Conservation (phyloP, 2,329 filamentous ascomycete genomes). For the Xylariaceae sp. region DNA sequence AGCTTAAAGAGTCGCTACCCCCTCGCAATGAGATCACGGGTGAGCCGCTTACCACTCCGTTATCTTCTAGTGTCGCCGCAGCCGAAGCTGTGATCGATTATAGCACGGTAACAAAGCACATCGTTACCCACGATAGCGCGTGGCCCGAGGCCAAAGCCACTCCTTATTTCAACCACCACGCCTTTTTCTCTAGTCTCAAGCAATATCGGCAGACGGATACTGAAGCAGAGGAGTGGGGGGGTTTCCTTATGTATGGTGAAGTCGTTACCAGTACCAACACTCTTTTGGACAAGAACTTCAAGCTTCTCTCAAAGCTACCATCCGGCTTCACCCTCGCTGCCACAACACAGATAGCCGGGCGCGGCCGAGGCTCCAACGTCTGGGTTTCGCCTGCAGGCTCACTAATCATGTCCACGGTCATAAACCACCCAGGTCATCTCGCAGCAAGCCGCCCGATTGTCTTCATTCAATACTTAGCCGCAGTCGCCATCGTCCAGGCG, state of each 20-base stretch:
- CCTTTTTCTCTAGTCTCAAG: constrained; percentile 69
- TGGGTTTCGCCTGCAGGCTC: constrained; percentile 89
- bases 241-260: constrained; percentile 78
- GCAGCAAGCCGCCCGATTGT: constrained; percentile 73
- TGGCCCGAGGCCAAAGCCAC: constrained; percentile 70
- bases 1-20: constrained; percentile 51
- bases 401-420: constrained; percentile 81
- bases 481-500: constrained; percentile 80
- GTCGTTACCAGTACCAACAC: constrained; percentile 94
- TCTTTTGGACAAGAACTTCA: constrained; percentile 83
- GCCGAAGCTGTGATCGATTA: constrained; percentile 69
- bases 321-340: constrained; percentile 85
- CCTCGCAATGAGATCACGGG: constrained; percentile 29
- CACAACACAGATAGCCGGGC: constrained; percentile 80
- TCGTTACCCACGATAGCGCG: constrained; percentile 66
- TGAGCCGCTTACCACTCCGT: constrained; percentile 20
- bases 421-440: constrained; percentile 76
- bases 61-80: constrained; percentile 27
- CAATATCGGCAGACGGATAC: constrained; percentile 58
- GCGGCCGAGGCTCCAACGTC: constrained; percentile 86
- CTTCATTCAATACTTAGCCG: constrained; percentile 90
- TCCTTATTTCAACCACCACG: constrained; percentile 79
- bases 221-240: constrained; percentile 67
- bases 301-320: constrained; percentile 70
- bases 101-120: constrained; percentile 65